These are phyloP conservation scores for Striga hermonthica DNA, from an alignment of 305 asterid species.

Conservation along the genomic window DNA sequence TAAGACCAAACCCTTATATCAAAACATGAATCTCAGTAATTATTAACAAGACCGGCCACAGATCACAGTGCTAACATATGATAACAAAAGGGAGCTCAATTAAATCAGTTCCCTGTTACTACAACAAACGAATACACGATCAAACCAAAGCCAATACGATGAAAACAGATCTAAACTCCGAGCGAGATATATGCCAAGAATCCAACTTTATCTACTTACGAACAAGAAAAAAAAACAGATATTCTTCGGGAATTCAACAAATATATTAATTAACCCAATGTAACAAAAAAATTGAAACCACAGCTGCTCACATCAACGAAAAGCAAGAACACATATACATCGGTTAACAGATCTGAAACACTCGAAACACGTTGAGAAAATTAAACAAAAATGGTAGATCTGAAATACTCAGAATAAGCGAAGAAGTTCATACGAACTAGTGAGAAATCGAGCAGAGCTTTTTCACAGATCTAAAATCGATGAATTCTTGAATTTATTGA, in stretches of 20 bases:
- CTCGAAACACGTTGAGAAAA: neutral
- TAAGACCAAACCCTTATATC: neutral
- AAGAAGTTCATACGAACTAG: slow-evolving; percentile 17
- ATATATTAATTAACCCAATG: too few species aligned
- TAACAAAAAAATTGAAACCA: neutral
- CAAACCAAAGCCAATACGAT: neutral
- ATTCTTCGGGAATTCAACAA: neutral
- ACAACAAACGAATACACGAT: neutral
- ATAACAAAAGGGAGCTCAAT: neutral
- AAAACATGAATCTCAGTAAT: slow-evolving; percentile 6
- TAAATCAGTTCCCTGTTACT: neutral
- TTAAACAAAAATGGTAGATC: neutral
- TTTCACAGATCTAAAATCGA: slow-evolving; percentile 12
- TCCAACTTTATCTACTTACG: neutral
- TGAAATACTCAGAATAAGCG: too few species aligned
- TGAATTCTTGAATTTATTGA: neutral
- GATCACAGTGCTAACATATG: neutral
- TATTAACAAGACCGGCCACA: slow-evolving; percentile 5
- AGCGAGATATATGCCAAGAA: neutral
- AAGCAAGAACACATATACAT: neutral
- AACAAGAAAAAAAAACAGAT: slow-evolving; percentile 11
- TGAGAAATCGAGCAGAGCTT: slow-evolving; percentile 21
- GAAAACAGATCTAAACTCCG: slow-evolving; percentile 23
- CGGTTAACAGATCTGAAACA: slow-evolving; percentile 22
- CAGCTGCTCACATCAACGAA: neutral